These are phyloP conservation scores for Xylariaceae sp. DNA, from an alignment of 2,329 filamentous ascomycete species.

Conservation along the genomic window DNA sequence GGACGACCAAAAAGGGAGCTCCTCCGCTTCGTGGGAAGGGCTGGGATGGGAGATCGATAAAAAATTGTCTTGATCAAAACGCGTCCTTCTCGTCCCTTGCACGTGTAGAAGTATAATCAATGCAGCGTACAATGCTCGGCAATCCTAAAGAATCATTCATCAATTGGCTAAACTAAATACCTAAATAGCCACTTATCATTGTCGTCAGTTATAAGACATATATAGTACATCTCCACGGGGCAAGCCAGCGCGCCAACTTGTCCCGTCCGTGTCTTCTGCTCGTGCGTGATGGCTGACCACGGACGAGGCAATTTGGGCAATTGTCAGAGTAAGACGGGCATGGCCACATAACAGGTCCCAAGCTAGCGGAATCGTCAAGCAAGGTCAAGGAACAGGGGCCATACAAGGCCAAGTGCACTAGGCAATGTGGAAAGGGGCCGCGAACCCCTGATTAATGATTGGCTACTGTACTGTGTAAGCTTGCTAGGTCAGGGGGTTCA, in stretches of 20 bases:
- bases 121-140: not conserved
- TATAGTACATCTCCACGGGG: slow-evolving; percentile 14
- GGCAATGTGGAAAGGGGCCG: slow-evolving; percentile 20
- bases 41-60: no score
- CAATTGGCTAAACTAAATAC: no score
- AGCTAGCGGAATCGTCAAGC: slow-evolving; percentile 1
- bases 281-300: no score
- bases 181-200: slow-evolving; percentile 1
- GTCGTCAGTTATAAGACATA: slow-evolving; percentile 15
- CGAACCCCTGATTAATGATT: slow-evolving; percentile 12
- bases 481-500: slow-evolving; percentile 10
- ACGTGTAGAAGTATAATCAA: not conserved
- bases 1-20: no score
- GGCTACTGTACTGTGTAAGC: slow-evolving; percentile 4
- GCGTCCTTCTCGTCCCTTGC: not conserved
- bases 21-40: no score
- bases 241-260: not conserved
- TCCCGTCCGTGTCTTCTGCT: not conserved
- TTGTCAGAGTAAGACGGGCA: slow-evolving; percentile 3
- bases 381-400: slow-evolving; percentile 5
- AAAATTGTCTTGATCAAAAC: not conserved
- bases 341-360: not conserved
- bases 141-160: slow-evolving; percentile 7
- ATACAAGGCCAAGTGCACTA: slow-evolving; percentile 3
- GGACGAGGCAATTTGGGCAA: slow-evolving; percentile 9